Evolutionary conservation across 495 filamentous ascomycete species (phyloP), one percentile per base, ranked within the genome.

Genomic region (Aspergillus kassunensis): DNA sequence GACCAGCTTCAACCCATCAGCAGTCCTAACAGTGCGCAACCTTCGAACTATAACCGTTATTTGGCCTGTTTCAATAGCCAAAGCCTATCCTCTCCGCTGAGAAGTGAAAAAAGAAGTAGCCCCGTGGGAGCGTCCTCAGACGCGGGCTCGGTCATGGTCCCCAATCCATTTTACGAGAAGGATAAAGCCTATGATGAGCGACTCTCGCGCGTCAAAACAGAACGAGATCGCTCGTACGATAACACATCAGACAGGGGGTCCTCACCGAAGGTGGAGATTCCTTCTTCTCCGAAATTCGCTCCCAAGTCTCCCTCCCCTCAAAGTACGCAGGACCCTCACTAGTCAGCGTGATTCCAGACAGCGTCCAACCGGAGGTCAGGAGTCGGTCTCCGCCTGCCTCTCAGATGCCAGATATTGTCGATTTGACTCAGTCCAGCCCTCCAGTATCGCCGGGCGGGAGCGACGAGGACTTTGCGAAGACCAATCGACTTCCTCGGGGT

Each of bases 391-490:
- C 23, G 53, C 51, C 39, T 47, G 50, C 31, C 49, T 64, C 67
- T 2, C 63, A 69, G 45, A 46, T 37, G 9, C 68, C 66, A 2
- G 59, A 57, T 20, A 25, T 77, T 15, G 59, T 80, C 9, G 76
- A 78, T 44, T 56, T 79, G 19, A 79, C 76, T 0, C 54, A 62
- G 25, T 68, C 68, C 18, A 74, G 69, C 41, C 72, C 76, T 19
- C 49, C 54, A 3, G 57, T 56, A 2, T 65, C 65, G n/a, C 62
- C 66, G 1, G 59, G 48, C 0, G 60, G 61, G 1, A 64, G 63
- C 45, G 55, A 66, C 9, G 55, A 65, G 30, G 65, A 70, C 25
- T 61, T 64, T 50, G 59, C 63, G 11, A 65, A 49, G 46, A 49
- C 59, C n/a, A 51, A 60, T 19, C 55, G 49, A 18, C 59, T 73